Conservation (phyloP, 495 filamentous ascomycete genomes). For the Staphylotrichum tortipilum region DNA sequence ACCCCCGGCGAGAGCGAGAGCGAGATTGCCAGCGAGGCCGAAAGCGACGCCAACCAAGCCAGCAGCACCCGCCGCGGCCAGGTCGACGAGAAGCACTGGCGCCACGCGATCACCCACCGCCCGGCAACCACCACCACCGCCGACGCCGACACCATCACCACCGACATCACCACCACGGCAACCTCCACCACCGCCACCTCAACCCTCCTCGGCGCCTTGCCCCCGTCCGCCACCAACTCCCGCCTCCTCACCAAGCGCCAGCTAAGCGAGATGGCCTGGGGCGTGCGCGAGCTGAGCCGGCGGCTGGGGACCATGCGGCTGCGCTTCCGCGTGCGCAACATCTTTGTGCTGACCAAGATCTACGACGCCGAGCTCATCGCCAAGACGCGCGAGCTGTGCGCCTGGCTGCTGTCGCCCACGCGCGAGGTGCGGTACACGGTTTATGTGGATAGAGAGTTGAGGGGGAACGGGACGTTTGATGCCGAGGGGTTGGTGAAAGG, state of each 20-base stretch:
- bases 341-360: conserved; percentile 85
- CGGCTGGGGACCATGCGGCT: conserved; percentile 69
- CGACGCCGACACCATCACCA: too few species aligned
- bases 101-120: conserved; percentile 28
- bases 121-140: too few species aligned
- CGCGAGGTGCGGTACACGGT: conserved; percentile 63
- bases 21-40: background rate
- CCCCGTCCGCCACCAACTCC: conserved; percentile 28
- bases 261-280: conserved; percentile 91
- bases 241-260: conserved; percentile 82
- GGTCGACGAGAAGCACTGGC: conserved; percentile 39
- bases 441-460: conserved; percentile 68
- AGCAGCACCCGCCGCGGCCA: conserved; percentile 24
- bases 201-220: background rate
- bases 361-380: conserved; percentile 75
- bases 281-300: conserved; percentile 83
- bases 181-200: too few species aligned
- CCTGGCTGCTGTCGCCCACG: conserved; percentile 78
- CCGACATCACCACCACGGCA: too few species aligned
- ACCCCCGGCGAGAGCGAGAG: background rate
- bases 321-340: conserved; percentile 67
- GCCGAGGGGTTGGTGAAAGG: conserved; percentile 49
- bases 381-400: conserved; percentile 65
- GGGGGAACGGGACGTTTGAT: conserved; percentile 63
- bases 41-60: background rate